Evolutionary conservation across 805 yeast genomes (phyloP).

Genomic region (Yarrowia keelungensis): DNA sequence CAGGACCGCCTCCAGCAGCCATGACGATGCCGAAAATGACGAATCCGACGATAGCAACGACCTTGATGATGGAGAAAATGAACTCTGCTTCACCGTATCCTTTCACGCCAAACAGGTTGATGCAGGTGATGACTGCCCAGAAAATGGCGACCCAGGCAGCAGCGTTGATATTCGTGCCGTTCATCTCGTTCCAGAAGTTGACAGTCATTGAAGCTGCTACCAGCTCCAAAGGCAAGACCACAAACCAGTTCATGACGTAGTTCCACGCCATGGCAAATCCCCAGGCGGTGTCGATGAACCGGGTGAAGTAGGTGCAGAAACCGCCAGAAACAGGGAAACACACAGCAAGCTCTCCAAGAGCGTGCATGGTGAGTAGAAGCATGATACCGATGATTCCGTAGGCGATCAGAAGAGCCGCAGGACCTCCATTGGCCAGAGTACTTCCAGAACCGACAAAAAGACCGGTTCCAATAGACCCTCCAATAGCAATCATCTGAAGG

Average conservation of each 20-base stretch:
- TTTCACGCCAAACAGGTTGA: constrained; percentile 63
- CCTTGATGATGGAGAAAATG: constrained; percentile 61
- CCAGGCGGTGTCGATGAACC: constrained; percentile 66
- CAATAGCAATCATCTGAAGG: constrained; percentile 48
- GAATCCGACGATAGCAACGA: constrained; percentile 64
- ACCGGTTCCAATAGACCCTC: constrained; percentile 74
- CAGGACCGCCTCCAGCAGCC: constrained; percentile 62
- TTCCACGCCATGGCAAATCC: constrained; percentile 76
- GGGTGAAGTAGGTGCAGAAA: constrained; percentile 61
- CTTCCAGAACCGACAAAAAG: constrained; percentile 62
- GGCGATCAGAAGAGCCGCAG: constrained; percentile 66
- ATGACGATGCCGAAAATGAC: constrained; percentile 62
- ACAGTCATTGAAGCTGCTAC: constrained; percentile 64
- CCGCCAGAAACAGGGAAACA: constrained; percentile 66
- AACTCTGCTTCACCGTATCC: constrained; percentile 74
- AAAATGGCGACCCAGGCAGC: constrained; percentile 65
- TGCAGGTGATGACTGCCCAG: constrained; percentile 56
- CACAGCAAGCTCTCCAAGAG: constrained; percentile 74
- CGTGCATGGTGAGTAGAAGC: constrained; percentile 67
- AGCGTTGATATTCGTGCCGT: constrained; percentile 63
- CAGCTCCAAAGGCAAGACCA: constrained; percentile 46
- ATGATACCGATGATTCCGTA: constrained; percentile 66
- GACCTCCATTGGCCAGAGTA: constrained; percentile 57
- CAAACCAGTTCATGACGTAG: constrained; percentile 66
- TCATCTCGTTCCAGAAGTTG: constrained; percentile 57